Evolutionary conservation across 352 stramenopile genomes (phyloP).

Genomic region (Phytophthora sojae): DNA sequence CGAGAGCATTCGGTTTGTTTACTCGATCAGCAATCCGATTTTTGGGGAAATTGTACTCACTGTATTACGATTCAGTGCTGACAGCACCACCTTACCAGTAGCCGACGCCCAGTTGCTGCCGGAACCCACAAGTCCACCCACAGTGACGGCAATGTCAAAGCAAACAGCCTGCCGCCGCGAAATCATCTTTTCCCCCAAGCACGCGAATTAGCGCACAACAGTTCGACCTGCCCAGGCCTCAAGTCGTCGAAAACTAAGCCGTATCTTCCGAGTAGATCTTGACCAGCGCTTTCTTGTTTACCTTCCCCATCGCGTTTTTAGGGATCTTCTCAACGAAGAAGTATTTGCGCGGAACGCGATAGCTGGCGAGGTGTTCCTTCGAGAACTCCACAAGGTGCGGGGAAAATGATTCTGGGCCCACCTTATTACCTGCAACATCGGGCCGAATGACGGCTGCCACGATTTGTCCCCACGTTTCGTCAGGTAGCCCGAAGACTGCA

Average conservation of each 20-base stretch:
- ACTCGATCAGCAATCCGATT: neutral
- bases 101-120: neutral
- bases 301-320: conserved; percentile 95
- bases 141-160: conserved; percentile 2
- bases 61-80: conserved; percentile 16
- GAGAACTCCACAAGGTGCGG: conserved; percentile 60
- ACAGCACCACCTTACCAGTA: conserved; percentile 6
- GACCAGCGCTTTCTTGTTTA: conserved; percentile 93
- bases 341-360: conserved; percentile 82
- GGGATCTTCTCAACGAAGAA: conserved; percentile 86
- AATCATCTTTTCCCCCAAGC: conserved; percentile 39
- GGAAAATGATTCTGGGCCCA: conserved; percentile 26
- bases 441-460: conserved; percentile 73
- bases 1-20: conserved; percentile 38
- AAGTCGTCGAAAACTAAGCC: conserved; percentile 16
- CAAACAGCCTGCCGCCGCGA: conserved; percentile 26
- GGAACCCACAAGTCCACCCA: conserved; percentile 12
- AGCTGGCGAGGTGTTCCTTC: conserved; percentile 75
- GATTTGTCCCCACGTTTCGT: conserved; percentile 89
- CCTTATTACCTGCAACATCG: conserved; percentile 21
- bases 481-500: conserved; percentile 83
- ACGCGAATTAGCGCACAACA: conserved; percentile 17
- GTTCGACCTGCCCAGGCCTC: neutral
- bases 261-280: conserved; percentile 38
- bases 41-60: conserved; percentile 15